Percentiles rank a stretch among this genome's conserved stretches.
These are phyloP conservation scores for Alternaria sp. DNA, from an alignment of 2,329 filamentous ascomycete species.

Conservation along the genomic window DNA sequence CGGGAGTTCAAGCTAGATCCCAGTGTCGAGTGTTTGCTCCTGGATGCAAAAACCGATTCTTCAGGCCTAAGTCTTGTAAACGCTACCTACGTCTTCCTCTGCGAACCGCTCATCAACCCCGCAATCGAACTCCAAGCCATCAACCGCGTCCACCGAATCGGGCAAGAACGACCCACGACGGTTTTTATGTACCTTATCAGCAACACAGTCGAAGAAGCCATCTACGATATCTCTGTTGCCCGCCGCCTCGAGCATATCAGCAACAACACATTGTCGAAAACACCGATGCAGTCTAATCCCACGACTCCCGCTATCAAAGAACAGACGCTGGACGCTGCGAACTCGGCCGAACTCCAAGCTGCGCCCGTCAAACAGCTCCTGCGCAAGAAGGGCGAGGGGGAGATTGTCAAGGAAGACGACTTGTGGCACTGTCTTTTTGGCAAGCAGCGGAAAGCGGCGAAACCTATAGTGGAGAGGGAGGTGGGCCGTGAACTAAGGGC, in stretches of 20 bases:
- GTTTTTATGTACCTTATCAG: slow-evolving; percentile 96
- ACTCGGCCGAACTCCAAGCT: slow-evolving; percentile 81
- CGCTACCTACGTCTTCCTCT: slow-evolving; percentile 92
- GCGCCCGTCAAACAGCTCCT: slow-evolving; percentile 74
- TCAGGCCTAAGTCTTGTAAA: slow-evolving; percentile 91
- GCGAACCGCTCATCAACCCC: slow-evolving; percentile 91
- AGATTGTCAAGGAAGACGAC: slow-evolving; percentile 78
- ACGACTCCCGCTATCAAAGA: slow-evolving; percentile 56
- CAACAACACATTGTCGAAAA: slow-evolving; percentile 24
- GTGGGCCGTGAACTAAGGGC: slow-evolving; percentile 59
- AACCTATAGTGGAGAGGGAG: slow-evolving; percentile 50
- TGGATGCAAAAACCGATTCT: slow-evolving; percentile 87
- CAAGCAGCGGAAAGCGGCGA: slow-evolving; percentile 49
- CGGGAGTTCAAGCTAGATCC: slow-evolving; percentile 78
- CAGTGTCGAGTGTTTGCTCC: slow-evolving; percentile 77
- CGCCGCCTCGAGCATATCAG: slow-evolving; percentile 80
- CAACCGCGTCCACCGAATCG: slow-evolving; percentile 92
- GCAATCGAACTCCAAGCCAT: slow-evolving; percentile 94
- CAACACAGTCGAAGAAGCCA: slow-evolving; percentile 88
- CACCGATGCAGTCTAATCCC: slow-evolving; percentile 18
- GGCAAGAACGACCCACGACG: slow-evolving; percentile 84
- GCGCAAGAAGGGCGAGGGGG: slow-evolving; percentile 73
- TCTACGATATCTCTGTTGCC: slow-evolving; percentile 83
- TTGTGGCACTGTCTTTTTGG: slow-evolving; percentile 91
- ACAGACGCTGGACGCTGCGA: slow-evolving; percentile 76